phyloP scores from a whole-genome alignment of 179 eudicot genomes.

The Beta macrorhiza region DNA sequence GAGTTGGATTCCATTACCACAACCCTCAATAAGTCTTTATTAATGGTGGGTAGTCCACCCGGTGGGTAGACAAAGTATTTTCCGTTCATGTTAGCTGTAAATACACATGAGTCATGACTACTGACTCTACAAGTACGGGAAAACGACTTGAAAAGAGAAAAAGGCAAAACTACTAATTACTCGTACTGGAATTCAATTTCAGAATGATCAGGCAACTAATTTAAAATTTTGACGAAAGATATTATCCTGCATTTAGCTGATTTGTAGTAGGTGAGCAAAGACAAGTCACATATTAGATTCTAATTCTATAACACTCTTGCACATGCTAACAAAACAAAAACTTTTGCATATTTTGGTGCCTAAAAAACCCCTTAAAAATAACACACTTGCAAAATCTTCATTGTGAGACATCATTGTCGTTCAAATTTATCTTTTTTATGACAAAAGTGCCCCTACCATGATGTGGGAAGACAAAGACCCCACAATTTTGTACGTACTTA shows the following conservation, averaged over 20 bases:
- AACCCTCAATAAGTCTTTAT: no score
- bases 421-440: no score
- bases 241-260: not conserved
- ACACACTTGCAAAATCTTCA: no score
- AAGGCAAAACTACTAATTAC: not conserved
- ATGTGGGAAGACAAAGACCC: not conserved
- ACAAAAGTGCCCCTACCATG: not conserved
- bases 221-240: not conserved
- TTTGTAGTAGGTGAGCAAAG: conserved; percentile 23
- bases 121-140: not conserved
- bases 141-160: no score
- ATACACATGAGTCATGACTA: not conserved
- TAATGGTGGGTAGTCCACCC: no score
- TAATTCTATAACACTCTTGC: not conserved
- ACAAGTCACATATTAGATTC: conserved; percentile 16
- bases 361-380: no score
- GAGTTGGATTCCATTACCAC: no score
- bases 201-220: conserved; percentile 14
- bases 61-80: no score
- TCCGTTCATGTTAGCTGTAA: not conserved
- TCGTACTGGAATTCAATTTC: conserved; percentile 2
- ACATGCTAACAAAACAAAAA: not conserved
- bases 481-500: not conserved
- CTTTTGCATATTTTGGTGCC: no score
- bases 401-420: no score